A percentile compares a stretch with the other conserved stretches of the same genome.
Conservation (phyloP, 306 rosid species). For the Glycine latifolia region DNA sequence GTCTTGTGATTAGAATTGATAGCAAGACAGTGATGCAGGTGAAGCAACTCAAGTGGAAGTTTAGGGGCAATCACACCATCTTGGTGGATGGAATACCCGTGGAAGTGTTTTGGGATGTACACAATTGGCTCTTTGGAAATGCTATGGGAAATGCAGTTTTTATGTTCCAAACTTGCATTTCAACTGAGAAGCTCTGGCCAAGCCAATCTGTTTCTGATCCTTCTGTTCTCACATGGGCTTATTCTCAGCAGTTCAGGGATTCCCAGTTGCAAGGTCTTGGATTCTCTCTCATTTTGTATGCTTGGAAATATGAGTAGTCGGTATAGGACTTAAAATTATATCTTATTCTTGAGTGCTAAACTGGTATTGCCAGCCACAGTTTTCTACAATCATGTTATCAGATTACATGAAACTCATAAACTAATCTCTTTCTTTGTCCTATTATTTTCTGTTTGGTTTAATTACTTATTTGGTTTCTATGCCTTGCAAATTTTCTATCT, state of each 20-base stretch:
- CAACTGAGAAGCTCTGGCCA: slow-evolving; percentile 61
- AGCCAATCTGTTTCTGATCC: slow-evolving; percentile 58
- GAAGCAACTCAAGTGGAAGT: slow-evolving; percentile 88
- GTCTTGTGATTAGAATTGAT: slow-evolving; percentile 84
- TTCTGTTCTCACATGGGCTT: slow-evolving; percentile 61
- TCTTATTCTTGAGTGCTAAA: slow-evolving; percentile 42
- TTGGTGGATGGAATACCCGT: slow-evolving; percentile 81
- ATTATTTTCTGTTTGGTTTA: background rate
- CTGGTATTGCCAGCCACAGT: slow-evolving; percentile 28
- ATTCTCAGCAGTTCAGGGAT: slow-evolving; percentile 64
- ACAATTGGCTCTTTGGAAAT: slow-evolving; percentile 90
- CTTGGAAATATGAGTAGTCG: slow-evolving; percentile 83
- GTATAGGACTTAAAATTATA: background rate
- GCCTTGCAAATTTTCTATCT: background rate
- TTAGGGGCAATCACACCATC: slow-evolving; percentile 82
- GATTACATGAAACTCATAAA: slow-evolving; percentile 39
- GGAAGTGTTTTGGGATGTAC: slow-evolving; percentile 95
- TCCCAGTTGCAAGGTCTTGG: slow-evolving; percentile 71
- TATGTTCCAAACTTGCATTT: slow-evolving; percentile 81
- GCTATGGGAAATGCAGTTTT: slow-evolving; percentile 79
- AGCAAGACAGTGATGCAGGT: slow-evolving; percentile 77
- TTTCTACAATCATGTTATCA: slow-evolving; percentile 49
- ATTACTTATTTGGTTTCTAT: no score
- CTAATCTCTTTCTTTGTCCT: slow-evolving; percentile 3
- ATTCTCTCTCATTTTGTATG: slow-evolving; percentile 83